A percentile compares a stretch with the other conserved stretches of the same genome.
Conservation (phyloP, 1,139 yeast genomes). For the Wickerhamiella pararugosa region DNA sequence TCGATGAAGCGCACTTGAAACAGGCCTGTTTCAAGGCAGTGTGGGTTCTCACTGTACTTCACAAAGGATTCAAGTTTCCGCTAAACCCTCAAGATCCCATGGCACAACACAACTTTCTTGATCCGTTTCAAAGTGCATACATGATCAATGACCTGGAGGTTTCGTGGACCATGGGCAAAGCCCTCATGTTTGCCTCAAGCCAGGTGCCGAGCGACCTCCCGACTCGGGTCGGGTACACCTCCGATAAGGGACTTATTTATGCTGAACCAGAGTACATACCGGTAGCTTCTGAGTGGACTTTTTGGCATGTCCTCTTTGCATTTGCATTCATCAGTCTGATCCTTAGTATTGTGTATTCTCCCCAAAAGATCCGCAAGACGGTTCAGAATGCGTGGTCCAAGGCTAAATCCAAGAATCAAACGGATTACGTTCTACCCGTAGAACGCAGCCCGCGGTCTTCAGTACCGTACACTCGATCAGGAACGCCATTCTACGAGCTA, state of each 20-base stretch:
- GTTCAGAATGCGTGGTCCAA: too few relatives aligned
- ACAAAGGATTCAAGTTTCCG: conserved; percentile 62
- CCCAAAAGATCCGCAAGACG: too few relatives aligned
- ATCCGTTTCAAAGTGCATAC: conserved; percentile 47
- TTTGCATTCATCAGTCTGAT: too few relatives aligned
- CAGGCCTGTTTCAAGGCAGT: conserved; percentile 52
- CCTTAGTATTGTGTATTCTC: too few relatives aligned
- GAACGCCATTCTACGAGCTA: too few relatives aligned
- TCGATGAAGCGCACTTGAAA: conserved; percentile 28
- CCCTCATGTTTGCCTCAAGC: conserved; percentile 41
- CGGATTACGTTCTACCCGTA: too few relatives aligned
- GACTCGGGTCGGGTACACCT: conserved; percentile 3
- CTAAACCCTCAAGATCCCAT: conserved; percentile 10
- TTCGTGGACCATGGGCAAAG: conserved; percentile 78
- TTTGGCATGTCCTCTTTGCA: too few relatives aligned
- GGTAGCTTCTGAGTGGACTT: too few relatives aligned
- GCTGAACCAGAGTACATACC: background rate
- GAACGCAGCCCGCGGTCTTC: too few relatives aligned
- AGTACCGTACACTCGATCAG: too few relatives aligned
- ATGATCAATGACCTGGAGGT: conserved; percentile 49
- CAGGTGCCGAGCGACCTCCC: conserved; percentile 18
- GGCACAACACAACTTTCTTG: conserved; percentile 19
- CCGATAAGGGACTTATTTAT: background rate
- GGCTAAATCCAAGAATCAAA: too few relatives aligned
- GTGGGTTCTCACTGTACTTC: conserved; percentile 58